These are phyloP conservation scores for Tetratostichococcus sp. DNA, from an alignment of 139 green algal species.

Conservation along the genomic window DNA sequence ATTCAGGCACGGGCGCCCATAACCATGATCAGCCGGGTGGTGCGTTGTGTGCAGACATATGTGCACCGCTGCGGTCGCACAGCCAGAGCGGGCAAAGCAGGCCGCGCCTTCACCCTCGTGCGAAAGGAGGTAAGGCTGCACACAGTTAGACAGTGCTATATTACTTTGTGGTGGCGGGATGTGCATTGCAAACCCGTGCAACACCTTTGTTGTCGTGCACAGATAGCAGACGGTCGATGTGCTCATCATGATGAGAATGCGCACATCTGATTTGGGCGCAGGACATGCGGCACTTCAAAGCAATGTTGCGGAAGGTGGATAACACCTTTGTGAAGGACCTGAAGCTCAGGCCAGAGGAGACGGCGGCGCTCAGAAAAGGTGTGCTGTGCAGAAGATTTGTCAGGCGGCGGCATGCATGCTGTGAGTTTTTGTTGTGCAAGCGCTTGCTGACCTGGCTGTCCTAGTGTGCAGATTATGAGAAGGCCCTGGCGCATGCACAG, in stretches of 20 bases:
- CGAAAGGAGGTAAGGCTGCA: conserved; percentile 11
- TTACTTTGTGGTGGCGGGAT: too few relatives aligned
- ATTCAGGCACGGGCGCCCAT: too few relatives aligned
- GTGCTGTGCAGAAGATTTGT: neutral
- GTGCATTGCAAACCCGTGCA: too few relatives aligned
- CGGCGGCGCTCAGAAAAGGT: conserved; percentile 18
- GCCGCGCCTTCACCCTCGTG: conserved; percentile 71
- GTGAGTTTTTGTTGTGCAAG: too few relatives aligned
- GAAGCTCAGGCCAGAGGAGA: conserved; percentile 26
- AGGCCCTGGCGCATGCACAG: neutral
- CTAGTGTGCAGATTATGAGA: neutral
- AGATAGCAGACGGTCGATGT: too few relatives aligned
- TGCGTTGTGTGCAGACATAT: conserved; percentile 33
- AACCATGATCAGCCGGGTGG: neutral
- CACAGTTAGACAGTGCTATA: neutral
- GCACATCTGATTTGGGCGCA: too few relatives aligned
- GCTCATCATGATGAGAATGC: too few relatives aligned
- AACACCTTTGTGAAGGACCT: conserved; percentile 75
- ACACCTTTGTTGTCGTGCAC: neutral
- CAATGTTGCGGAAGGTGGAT: conserved; percentile 77
- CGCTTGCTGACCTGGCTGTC: neutral
- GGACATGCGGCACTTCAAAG: conserved; percentile 84
- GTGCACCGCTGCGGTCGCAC: conserved; percentile 75
- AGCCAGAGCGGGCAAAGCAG: conserved; percentile 64
- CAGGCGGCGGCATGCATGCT: neutral